phyloP scores from a whole-genome alignment of 2,329 filamentous ascomycete genomes.

The Monosporascus ibericus region DNA sequence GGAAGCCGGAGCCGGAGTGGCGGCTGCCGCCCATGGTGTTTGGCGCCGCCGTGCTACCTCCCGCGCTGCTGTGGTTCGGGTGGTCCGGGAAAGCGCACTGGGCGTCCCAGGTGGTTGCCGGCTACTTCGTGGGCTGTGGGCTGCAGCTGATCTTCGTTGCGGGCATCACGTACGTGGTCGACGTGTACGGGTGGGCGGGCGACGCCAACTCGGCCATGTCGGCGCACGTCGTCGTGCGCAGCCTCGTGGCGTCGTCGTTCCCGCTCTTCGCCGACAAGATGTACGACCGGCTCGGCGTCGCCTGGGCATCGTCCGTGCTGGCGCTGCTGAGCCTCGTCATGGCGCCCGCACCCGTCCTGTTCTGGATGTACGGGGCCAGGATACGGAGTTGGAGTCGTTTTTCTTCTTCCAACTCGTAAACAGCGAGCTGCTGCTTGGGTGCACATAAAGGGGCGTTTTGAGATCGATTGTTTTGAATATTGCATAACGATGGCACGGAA shows the following conservation, averaged over 20 bases:
- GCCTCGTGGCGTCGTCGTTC: constrained; percentile 12
- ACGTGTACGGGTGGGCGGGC: constrained; percentile 10
- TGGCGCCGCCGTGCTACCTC: constrained; percentile 34
- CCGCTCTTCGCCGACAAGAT: constrained; percentile 14
- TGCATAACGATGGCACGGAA: no score
- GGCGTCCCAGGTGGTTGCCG: constrained; percentile 11
- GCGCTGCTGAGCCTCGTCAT: constrained; percentile 10
- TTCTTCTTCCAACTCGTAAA: background rate
- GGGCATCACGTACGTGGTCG: constrained; percentile 14
- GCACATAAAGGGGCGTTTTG: background rate
- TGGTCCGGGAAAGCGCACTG: constrained; percentile 33
- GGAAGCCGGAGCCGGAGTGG: constrained; percentile 33
- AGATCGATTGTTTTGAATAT: no score
- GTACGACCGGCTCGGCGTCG: constrained; percentile 11
- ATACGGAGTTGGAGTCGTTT: constrained; percentile 10
- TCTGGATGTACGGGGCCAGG: constrained; percentile 6
- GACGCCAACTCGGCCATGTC: constrained; percentile 16
- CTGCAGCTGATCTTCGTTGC: constrained; percentile 15
- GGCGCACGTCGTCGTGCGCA: constrained; percentile 14
- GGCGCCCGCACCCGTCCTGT: constrained; percentile 7
- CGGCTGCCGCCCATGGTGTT: constrained; percentile 41
- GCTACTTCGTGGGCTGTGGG: constrained; percentile 11
- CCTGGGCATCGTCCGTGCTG: constrained; percentile 14
- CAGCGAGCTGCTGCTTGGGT: background rate
- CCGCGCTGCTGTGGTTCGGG: constrained; percentile 45